Conservation (phyloP, 768 basidiomycete species). For the Cyclocybe cylindracea region DNA sequence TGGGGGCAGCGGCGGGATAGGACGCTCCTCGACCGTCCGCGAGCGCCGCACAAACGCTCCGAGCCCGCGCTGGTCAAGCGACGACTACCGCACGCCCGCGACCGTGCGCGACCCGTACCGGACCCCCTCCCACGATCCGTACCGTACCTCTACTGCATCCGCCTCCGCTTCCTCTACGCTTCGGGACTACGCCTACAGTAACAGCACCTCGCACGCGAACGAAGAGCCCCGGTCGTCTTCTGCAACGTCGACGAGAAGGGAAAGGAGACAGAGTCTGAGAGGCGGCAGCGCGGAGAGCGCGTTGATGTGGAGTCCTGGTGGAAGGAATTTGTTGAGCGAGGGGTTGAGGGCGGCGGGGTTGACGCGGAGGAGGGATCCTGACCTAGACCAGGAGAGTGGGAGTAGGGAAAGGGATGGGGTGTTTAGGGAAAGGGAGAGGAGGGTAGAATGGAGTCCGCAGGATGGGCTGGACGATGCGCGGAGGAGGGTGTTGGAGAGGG, state of each 20-base stretch:
- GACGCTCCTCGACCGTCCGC: constrained; percentile 29
- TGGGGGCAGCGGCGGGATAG: too few relatives aligned
- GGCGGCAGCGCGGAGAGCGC: constrained; percentile 75
- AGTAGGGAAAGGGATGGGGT: constrained; percentile 18
- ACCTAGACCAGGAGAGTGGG: constrained; percentile 3
- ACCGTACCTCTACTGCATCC: too few relatives aligned
- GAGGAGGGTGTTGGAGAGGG: constrained; percentile 20
- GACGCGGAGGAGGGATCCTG: constrained; percentile 33
- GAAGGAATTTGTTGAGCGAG: constrained; percentile 65
- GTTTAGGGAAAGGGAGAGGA: constrained; percentile 28
- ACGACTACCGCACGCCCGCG: constrained; percentile 23
- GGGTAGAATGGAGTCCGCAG: constrained; percentile 29
- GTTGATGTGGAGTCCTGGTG: constrained; percentile 38
- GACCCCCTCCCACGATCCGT: too few relatives aligned
- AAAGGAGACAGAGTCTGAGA: constrained; percentile 56
- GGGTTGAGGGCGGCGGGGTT: constrained; percentile 73
- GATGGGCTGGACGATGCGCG: constrained; percentile 33
- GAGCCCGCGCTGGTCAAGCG: constrained; percentile 24
- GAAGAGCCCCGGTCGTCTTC: constrained; percentile 9
- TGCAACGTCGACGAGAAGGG: constrained; percentile 20
- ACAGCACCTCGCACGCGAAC: constrained; percentile 10
- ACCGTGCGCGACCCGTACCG: constrained; percentile 18
- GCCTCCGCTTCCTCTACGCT: constrained; percentile 2
- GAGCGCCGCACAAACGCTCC: constrained; percentile 19
- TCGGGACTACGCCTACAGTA: neutral